These are phyloP conservation scores for Fraxinus quadrangulata DNA, from an alignment of 257 asterid genomes.

Conservation along the genomic window DNA sequence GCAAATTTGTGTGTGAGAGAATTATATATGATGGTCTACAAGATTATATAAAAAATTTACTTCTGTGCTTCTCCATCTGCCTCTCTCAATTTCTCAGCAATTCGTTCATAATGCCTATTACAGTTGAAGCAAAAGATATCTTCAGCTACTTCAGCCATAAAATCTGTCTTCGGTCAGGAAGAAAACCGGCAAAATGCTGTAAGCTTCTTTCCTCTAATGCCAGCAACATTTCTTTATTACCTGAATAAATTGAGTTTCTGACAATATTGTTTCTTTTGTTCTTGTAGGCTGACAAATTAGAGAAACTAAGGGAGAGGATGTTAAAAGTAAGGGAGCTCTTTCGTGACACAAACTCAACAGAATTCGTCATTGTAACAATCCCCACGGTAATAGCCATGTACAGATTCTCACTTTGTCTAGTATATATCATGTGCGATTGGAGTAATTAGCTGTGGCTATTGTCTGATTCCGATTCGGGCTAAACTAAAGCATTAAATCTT, in stretches of 20 bases:
- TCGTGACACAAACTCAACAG: conserved; percentile 81
- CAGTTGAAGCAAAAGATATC: conserved; percentile 89
- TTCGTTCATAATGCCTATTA: conserved; percentile 30
- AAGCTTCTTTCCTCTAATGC: conserved; percentile 35
- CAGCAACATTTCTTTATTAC: conserved; percentile 16
- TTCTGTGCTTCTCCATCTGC: background rate
- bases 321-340: conserved; percentile 96
- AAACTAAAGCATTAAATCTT: background rate
- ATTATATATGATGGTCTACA: background rate
- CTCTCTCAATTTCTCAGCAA: background rate
- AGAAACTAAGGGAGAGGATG: conserved; percentile 90
- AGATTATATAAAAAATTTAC: background rate
- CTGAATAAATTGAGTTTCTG: conserved; percentile 13
- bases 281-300: conserved; percentile 80
- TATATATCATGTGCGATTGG: background rate
- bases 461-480: background rate
- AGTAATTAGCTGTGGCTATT: conserved; percentile 17
- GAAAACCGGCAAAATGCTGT: conserved; percentile 62
- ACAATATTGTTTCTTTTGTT: conserved; percentile 16
- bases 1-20: background rate
- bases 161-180: conserved; percentile 93
- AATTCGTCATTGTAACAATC: conserved; percentile 89
- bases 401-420: background rate
- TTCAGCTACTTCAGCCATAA: conserved; percentile 95
- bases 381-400: conserved; percentile 73